These are phyloP conservation scores for Teratosphaeriaceae sp. DNA, from an alignment of 2,329 filamentous ascomycete species.

Conservation along the genomic window DNA sequence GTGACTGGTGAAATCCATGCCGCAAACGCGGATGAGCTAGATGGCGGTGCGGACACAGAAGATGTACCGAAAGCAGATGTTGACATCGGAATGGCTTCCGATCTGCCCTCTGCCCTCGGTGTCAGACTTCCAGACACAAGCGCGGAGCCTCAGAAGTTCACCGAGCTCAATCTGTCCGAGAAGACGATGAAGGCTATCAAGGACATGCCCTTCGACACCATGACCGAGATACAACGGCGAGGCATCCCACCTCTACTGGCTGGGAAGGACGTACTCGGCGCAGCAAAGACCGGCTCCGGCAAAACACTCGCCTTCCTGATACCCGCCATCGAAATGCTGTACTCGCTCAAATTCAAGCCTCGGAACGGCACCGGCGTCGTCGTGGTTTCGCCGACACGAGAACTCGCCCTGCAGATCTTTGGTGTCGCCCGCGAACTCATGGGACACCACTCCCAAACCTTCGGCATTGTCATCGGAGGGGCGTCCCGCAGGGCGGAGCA, in stretches of 20 bases:
- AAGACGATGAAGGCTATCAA: conserved; percentile 83
- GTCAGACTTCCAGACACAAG: conserved; percentile 54
- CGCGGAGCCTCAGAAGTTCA: conserved; percentile 62
- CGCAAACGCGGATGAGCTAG: conserved; percentile 14
- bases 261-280: conserved; percentile 86
- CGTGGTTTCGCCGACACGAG: conserved; percentile 85
- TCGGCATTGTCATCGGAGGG: conserved; percentile 92
- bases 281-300: conserved; percentile 91
- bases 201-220: conserved; percentile 88
- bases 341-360: conserved; percentile 86
- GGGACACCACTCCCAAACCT: conserved; percentile 88
- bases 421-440: conserved; percentile 90
- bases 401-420: conserved; percentile 93
- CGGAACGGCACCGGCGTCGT: conserved; percentile 88
- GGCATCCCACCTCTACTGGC: conserved; percentile 83
- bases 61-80: conserved; percentile 22
- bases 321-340: conserved; percentile 88
- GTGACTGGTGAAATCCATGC: conserved; percentile 1
- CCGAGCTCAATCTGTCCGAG: conserved; percentile 76
- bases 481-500: conserved; percentile 86
- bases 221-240: conserved; percentile 90
- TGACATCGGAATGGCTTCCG: conserved; percentile 34
- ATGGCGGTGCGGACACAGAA: conserved; percentile 26
- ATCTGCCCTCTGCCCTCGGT: conserved; percentile 49
- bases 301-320: conserved; percentile 95